Evolutionary conservation across 2,329 filamentous ascomycete species (phyloP).

Genomic region (Pestalotiopsis fici): DNA sequence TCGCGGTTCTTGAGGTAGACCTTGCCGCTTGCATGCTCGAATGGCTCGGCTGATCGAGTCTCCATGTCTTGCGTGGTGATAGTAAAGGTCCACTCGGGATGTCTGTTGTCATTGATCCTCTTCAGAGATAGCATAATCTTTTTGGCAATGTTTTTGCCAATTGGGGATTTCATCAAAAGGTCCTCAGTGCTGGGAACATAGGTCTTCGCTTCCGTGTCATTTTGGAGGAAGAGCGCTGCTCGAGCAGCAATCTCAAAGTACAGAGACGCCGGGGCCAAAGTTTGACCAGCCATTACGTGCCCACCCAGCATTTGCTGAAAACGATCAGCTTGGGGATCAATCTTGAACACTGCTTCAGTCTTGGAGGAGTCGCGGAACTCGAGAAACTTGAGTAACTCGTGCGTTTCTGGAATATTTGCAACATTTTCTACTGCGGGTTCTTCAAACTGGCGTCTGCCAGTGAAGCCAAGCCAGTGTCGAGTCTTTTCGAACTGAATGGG

Average conservation of each 20-base stretch:
- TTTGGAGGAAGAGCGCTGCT: constrained; percentile 28
- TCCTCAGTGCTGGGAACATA: constrained; percentile 15
- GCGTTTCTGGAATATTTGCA: constrained; percentile 4
- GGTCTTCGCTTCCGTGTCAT: constrained; percentile 8
- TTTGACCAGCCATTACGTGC: constrained; percentile 24
- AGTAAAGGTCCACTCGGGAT: constrained; percentile 15
- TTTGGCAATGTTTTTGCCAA: background rate
- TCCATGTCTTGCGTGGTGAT: constrained; percentile 9
- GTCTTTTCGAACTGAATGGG: constrained; percentile 29
- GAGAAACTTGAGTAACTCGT: constrained; percentile 4
- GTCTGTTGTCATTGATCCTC: background rate
- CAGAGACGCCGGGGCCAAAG: constrained; percentile 26
- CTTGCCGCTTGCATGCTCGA: constrained; percentile 13
- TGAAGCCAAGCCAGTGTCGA: constrained; percentile 19
- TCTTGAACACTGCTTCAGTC: constrained; percentile 11
- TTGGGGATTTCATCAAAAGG: constrained; percentile 16
- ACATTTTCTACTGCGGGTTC: background rate
- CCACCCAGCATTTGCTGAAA: constrained; percentile 19
- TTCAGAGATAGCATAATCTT: constrained; percentile 15
- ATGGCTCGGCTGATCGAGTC: background rate
- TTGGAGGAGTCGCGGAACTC: constrained; percentile 8
- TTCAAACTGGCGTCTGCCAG: background rate
- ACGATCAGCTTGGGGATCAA: constrained; percentile 17
- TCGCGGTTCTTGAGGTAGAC: constrained; percentile 10
- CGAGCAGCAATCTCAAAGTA: constrained; percentile 25